Conservation (phyloP, 805 yeast genomes). For the Ogataea methanolica region DNA sequence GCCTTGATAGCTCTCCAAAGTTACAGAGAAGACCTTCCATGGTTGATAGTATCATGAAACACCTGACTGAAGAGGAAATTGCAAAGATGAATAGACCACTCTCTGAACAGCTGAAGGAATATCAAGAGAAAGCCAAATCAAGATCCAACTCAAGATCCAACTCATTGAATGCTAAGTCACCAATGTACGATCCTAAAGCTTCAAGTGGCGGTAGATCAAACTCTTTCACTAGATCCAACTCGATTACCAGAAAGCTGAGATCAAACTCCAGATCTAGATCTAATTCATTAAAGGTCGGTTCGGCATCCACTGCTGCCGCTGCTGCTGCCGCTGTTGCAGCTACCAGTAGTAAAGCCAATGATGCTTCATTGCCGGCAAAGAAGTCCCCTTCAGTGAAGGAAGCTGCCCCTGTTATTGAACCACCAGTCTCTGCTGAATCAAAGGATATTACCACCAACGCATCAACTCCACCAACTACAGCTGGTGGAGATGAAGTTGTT, state of each 20-base stretch:
- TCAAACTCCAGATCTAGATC: conserved; percentile 16
- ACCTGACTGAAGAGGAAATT: conserved; percentile 24
- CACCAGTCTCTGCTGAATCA: conserved; percentile 6
- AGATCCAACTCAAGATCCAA: conserved; percentile 40
- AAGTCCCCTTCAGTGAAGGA: conserved; percentile 7
- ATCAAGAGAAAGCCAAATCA: conserved; percentile 24
- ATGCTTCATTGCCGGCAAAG: conserved; percentile 6
- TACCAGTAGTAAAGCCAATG: conserved; percentile 7
- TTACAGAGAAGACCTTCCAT: conserved; percentile 24
- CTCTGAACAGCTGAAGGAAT: conserved; percentile 21
- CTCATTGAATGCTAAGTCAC: conserved; percentile 42
- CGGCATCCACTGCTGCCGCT: conserved; percentile 30
- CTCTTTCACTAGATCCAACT: conserved; percentile 7
- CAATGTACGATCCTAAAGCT: conserved; percentile 26
- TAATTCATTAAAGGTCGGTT: conserved; percentile 23
- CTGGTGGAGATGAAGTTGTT: conserved; percentile 1
- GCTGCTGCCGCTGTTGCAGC: conserved; percentile 26
- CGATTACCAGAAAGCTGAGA: too few relatives aligned
- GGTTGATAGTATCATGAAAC: conserved; percentile 29
- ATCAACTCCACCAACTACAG: conserved; percentile 4
- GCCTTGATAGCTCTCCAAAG: not conserved
- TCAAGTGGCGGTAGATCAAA: conserved; percentile 17
- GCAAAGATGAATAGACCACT: conserved; percentile 27
- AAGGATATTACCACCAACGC: conserved; percentile 1
- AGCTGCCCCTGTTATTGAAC: conserved; percentile 5